Percentiles rank a stretch among this genome's conserved stretches.
Evolutionary conservation across 257 asterid species (phyloP).

Genomic region (Solanum pinnatisectum): DNA sequence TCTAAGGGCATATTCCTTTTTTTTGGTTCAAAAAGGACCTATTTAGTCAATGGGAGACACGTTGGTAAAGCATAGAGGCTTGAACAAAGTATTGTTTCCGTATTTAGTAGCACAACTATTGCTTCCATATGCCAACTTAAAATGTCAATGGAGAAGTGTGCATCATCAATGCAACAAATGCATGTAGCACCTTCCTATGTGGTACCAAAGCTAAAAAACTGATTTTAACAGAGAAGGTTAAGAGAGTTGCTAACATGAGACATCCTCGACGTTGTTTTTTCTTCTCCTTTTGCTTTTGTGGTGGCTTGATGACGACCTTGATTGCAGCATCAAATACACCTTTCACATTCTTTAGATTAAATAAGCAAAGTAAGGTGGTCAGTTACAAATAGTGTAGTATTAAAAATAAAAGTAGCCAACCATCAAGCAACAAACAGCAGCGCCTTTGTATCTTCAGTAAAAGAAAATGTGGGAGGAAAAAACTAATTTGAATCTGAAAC

Average conservation of each 20-base stretch:
- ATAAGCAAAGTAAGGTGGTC: neutral
- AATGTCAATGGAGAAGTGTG: neutral
- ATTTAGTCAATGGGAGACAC: neutral
- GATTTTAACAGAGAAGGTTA: neutral
- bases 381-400: neutral
- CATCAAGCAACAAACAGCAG: neutral
- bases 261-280: slow-evolving; percentile 59
- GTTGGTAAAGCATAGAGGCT: neutral
- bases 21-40: neutral
- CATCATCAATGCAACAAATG: neutral
- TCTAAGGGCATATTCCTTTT: neutral
- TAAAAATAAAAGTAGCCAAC: neutral
- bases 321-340: slow-evolving; percentile 90
- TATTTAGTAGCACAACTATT: neutral
- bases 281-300: slow-evolving; percentile 75
- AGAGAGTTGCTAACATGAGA: slow-evolving; percentile 38
- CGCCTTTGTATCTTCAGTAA: neutral
- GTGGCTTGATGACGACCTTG: slow-evolving; percentile 84
- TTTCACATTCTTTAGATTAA: slow-evolving; percentile 57
- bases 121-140: neutral
- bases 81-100: neutral
- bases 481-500: neutral
- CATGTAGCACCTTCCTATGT: neutral
- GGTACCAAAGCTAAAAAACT: neutral
- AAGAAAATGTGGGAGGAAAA: neutral